Base-by-base conservation (phyloP, 2,329 filamentous ascomycete genomes). In the Arthrobotrys entomopaga region DNA sequence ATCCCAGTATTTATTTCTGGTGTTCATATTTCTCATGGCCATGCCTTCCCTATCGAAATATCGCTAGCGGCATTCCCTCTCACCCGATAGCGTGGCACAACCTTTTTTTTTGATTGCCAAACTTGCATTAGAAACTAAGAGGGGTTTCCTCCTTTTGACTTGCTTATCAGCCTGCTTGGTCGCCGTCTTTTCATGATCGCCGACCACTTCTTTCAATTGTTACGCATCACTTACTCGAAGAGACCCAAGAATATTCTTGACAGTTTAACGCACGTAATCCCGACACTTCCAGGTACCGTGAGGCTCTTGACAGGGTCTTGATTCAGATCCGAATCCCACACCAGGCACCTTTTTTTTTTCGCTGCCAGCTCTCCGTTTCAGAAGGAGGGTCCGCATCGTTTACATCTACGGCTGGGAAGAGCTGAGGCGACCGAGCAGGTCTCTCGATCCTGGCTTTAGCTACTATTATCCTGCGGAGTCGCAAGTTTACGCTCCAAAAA, bases 201-300 rank as follows among this genome's bases (percentile, higher is more conserved):
- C 69, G 69, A 73, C 69, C 69, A 73, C 61, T 73, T 56, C 49
- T 66, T 73, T 73, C 56, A 73, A 73, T 73, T 73, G 69, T 73
- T 73, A 73, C 69, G 69, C 69, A 73, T 66, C 69, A 52, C 58
- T 61, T 73, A 66, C 61, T 73, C 69, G 61, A 73, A 73, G 52
- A 49, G 29, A 57, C 61, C 69, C 56, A 65, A 73, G 61, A 63
- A 66, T 50, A 54, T 65, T 73, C 56, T 42, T 66, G 61, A 66
- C 61, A 65, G 56, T 61, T 73, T 66, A 61, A 73, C 69, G 69
- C 69, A 73, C 69, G 69, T 73, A 73, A 73, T 73, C 63, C 69
- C 63, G 69, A 66, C 61, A 54, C 26, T 61, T 65, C 69, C 69
- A 73, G 69, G 69, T 66, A 73, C 69, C 52, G 61, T 73, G 69